Evolutionary conservation across 2,329 filamentous ascomycete species (phyloP), one percentile per base, ranked within the genome.

Genomic region (Phyllosticta citriasiana): DNA sequence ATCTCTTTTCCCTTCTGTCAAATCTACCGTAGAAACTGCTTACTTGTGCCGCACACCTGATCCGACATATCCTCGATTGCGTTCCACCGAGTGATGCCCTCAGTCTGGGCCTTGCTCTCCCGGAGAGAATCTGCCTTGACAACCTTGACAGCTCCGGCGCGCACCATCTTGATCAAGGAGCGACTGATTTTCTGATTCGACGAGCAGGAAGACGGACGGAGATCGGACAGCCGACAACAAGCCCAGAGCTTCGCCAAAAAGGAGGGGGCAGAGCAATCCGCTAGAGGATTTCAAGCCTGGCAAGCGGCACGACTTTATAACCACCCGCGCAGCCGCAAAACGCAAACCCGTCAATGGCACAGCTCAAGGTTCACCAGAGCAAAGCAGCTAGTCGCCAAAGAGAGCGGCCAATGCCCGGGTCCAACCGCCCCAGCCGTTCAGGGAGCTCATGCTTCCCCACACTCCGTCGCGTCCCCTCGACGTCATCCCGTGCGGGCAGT

Each of bases 21-120:
- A 16, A 53, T 53, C 19, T 47, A 59, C 47, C 33, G 30, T 50
- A 3, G 5, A 16, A 53, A 2, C 61, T 40, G 68, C 82, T 76
- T 73, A 83, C 86, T 80, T 54, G 84, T 84, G 30, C 85, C 85
- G 69, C 87, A 88, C 73, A 90, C 81, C 63, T 81, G 82, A 63
- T 86, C 82, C 59, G 82, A 85, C 70, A 84, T 81, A 68, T 82
- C 79, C 54, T 86, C 78, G 56, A 90, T 79, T n/a, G 86, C 87
- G 57, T 67, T 78, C 70, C 74, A 79, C 57, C 72, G 77, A 63
- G 74, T 79, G 80, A 79, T 79, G 63, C 78, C 77, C 53, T 78
- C 72, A 0, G 78, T 79, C 63, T 79, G 77, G 47, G 76, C 77
- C 35, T 79, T 78, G 55, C 72, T 72, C 24, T 27, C 16, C 55